Evolutionary conservation across 345 rosid species (phyloP).

Genomic region (Lagerstroemia speciosa): DNA sequence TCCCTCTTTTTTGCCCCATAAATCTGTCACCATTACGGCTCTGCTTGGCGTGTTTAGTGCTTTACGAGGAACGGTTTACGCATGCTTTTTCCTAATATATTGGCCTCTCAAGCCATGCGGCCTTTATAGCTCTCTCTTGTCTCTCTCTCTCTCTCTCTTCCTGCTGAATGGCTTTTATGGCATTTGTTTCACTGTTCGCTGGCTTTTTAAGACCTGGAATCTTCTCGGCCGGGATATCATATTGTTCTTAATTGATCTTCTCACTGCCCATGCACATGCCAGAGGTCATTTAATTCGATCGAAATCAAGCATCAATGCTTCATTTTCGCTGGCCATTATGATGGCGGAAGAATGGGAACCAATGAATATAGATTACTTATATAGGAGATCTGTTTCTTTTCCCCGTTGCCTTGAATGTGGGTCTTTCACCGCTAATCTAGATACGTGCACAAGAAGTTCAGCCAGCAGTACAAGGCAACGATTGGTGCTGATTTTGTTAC

Average conservation of each 20-base stretch:
- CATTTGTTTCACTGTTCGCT: neutral
- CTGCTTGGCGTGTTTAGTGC: neutral
- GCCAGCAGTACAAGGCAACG: slow-evolving; percentile 95
- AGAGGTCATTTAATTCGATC: neutral
- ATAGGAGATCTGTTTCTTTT: neutral
- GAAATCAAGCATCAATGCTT: neutral
- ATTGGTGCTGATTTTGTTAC: slow-evolving; percentile 99
- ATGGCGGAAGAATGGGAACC: neutral
- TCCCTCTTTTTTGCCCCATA: slow-evolving; percentile 32
- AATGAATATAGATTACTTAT: neutral
- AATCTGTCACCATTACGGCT: neutral
- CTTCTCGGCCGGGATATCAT: neutral
- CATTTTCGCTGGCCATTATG: neutral
- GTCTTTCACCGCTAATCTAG: slow-evolving; percentile 15
- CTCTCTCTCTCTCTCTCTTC: too few species aligned
- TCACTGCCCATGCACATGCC: neutral
- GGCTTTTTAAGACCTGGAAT: neutral
- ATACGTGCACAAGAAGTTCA: slow-evolving; percentile 80
- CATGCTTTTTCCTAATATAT: neutral
- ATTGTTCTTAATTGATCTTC: slow-evolving; percentile 4
- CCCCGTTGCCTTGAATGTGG: neutral
- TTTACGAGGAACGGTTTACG: too few species aligned
- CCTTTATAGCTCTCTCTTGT: neutral
- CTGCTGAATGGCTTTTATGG: too few species aligned
- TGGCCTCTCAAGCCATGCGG: neutral